Evolutionary conservation across 2,329 filamentous ascomycete species (phyloP), one percentile per base, ranked within the genome.

Genomic region (Fusarium sororula): DNA sequence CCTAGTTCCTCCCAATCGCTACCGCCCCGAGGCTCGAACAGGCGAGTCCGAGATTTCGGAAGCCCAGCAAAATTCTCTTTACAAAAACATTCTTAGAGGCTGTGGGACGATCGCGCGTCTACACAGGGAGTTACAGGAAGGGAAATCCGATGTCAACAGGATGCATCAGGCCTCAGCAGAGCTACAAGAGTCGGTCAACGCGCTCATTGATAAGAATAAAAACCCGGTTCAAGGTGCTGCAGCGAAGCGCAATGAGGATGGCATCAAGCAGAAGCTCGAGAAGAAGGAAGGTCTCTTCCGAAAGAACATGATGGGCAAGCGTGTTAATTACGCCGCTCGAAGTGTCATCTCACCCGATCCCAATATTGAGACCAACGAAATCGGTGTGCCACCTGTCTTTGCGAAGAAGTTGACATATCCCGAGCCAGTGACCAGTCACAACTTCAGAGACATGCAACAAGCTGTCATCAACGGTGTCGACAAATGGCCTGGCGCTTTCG

Each of bases 261-360:
- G 97, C 77, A 97, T 99, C 84, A 99, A 99, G 84, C 96, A 99
- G 81, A 93, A 95, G 80, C 88, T 99, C 35, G 96, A 99, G 84
- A 99, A 99, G 87, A 99, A 99, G 84, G 97, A 99, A 80, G 96
- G 96, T 74, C 88, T 99, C 37, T 99, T 99, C 87, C 90, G 96
- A 78, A 98, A 98, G 87, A 98, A 99, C 84, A 98, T 99, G 96
- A 99, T 99, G 96, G 96, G 96, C 70, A 99, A 99, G 87, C 95
- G 96, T 86, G 96, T 99, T 84, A 98, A 99, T 83, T 98, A 96
- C 81, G 96, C 96, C 56, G 96, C 96, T 42, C 93, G 96, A 82
- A 97, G 94, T 88, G 96, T 99, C 81, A 99, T 99, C 77, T 98
- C 96, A 15, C 96, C 96, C 1, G 96, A 99, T 80, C 96, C 96